A percentile compares a stretch with the other conserved stretches of the same genome.
Evolutionary conservation across 371 early-diverging fungal species (phyloP).

Genomic region (Ordospora pajunii): DNA sequence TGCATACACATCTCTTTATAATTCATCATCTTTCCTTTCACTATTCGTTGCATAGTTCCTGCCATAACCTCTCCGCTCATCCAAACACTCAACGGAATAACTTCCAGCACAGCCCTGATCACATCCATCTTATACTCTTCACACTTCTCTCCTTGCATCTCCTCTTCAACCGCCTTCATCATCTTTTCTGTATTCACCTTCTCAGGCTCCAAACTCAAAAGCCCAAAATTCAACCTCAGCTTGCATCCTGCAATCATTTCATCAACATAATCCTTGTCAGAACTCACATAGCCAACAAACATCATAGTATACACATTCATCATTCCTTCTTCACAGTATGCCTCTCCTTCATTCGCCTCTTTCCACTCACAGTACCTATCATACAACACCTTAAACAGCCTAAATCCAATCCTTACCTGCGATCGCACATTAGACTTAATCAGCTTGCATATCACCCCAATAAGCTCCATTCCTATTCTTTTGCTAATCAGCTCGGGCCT

Average conservation of each 20-base stretch:
- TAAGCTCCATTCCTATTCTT: neutral
- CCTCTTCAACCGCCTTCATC: neutral
- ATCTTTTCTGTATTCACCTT: neutral
- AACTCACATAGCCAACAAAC: neutral
- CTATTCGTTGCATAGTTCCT: too few species aligned
- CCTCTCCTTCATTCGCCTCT: neutral
- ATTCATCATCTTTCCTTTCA: neutral
- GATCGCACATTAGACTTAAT: neutral
- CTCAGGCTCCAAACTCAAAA: neutral
- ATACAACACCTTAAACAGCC: slow-evolving; percentile 7
- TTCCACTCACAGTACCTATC: neutral
- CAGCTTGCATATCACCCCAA: slow-evolving; percentile 5
- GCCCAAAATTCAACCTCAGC: neutral
- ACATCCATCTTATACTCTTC: neutral
- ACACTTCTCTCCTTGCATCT: neutral
- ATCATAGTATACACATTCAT: slow-evolving; percentile 8
- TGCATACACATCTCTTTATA: neutral
- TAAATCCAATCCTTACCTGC: slow-evolving; percentile 3
- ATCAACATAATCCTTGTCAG: neutral
- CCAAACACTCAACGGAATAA: neutral
- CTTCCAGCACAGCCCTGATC: neutral
- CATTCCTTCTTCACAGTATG: neutral
- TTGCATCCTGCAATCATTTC: neutral
- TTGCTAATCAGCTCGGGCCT: slow-evolving; percentile 4
- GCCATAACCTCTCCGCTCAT: too few species aligned